Base-by-base conservation (phyloP, 345 rosid genomes). In the Arabis hirsuta region DNA sequence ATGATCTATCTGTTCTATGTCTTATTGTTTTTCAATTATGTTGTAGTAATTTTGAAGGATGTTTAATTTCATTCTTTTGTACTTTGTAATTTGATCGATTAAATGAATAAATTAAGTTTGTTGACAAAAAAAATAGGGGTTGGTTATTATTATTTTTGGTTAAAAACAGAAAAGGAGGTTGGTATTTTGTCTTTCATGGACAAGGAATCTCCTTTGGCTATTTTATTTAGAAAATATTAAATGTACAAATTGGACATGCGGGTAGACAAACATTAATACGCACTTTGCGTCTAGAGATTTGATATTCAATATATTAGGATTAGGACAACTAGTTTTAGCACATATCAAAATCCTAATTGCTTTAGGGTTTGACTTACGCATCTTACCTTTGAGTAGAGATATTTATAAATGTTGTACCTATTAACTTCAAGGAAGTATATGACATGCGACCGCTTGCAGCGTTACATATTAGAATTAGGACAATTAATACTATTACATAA, bases 151-250 rank as follows among this genome's bases (percentile, higher is more conserved):
- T 36, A 36, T 2, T 36, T 36, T 36, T 36, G 2, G 2, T 36
- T 36, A 8, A 8, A 2, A 8, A 1, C 3, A 36, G 9, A 36
- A 36, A 8, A 36, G 29, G 38, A 34, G 55, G 59, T 54, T 76
- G 41, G 65, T 54, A 62, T 69, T 69, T 76, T 64, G 62, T 64
- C 56, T 50, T 41, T 41, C 51, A 24, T 56, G 61, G 50, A 57
- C 51, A 76, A 16, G 57, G 57, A 71, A 65, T 58, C 72, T 58
- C 60, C 16, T 42, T 22, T 71, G 59, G 58, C 55, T 70, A 51
- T 12, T 64, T 43, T 58, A 71, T 65, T 69, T n/a, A 48, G 24
- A 10, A 27, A 13, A 12, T 50, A 70, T 50, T 57, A 20, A 42
- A 57, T 39, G 16, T 42, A 58, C n/a, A 22, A 69, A 63, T 39